Percentiles rank a stretch among this genome's conserved stretches.
Conservation (phyloP, 768 basidiomycete species). For the Wakefieldia striispora region DNA sequence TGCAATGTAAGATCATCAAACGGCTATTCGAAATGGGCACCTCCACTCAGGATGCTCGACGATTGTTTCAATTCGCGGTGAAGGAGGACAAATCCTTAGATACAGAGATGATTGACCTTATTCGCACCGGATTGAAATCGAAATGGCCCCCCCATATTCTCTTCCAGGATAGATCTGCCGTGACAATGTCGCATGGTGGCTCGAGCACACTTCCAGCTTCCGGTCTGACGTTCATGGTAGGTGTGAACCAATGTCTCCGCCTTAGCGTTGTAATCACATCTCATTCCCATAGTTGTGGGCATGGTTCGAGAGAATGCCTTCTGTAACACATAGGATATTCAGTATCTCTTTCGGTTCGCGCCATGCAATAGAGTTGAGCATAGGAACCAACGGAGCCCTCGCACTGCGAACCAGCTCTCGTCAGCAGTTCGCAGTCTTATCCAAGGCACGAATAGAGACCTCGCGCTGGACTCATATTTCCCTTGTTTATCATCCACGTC, state of each 20-base stretch:
- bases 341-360: conserved; percentile 31
- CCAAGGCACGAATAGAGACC: conserved; percentile 46
- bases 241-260: neutral
- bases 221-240: conserved; percentile 76
- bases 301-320: conserved; percentile 45
- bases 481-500: conserved; percentile 63
- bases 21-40: conserved; percentile 76
- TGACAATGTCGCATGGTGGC: conserved; percentile 49
- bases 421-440: conserved; percentile 41
- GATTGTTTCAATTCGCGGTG: conserved; percentile 59
- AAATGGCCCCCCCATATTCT: conserved; percentile 81
- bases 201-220: conserved; percentile 51
- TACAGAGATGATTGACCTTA: conserved; percentile 63
- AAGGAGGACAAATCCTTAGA: conserved; percentile 52
- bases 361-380: conserved; percentile 41
- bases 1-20: conserved; percentile 60
- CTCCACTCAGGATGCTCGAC: conserved; percentile 58
- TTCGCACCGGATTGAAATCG: conserved; percentile 68
- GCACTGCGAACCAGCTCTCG: conserved; percentile 43
- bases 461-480: conserved; percentile 72
- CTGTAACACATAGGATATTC: conserved; percentile 35
- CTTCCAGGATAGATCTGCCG: conserved; percentile 52
- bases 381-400: conserved; percentile 58
- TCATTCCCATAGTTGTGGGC: conserved; percentile 41
- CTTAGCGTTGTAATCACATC: neutral